Conservation (phyloP, 2,329 filamentous ascomycete genomes). For the Colletotrichum coccodes region DNA sequence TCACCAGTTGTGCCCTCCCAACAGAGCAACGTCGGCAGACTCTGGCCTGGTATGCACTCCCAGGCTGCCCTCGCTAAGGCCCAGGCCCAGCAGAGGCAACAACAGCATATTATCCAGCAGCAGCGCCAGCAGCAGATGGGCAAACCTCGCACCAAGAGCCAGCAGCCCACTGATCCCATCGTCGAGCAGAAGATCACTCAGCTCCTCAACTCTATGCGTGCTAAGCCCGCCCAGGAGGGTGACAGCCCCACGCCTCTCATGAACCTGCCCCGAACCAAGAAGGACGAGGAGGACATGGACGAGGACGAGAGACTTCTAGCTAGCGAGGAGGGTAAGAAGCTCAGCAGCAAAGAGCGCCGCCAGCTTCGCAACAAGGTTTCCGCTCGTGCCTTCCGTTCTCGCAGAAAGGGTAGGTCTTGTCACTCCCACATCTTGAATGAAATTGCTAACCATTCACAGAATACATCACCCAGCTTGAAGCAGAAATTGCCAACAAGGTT, state of each 20-base stretch:
- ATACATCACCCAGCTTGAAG: constrained; percentile 95
- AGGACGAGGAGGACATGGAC: constrained; percentile 99
- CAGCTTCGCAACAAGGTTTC: constrained; percentile 99
- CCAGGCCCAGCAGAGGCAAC: constrained; percentile 73
- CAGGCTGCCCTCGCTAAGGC: constrained; percentile 85
- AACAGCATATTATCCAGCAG: constrained; percentile 61
- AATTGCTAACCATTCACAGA: constrained; percentile 63
- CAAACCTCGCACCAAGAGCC: constrained; percentile 59
- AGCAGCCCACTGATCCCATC: constrained; percentile 71
- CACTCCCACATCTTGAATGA: no score
- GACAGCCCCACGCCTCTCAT: constrained; percentile 58
- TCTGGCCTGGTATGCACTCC: constrained; percentile 95
- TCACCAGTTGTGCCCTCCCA: constrained; percentile 57
- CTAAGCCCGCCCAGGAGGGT: constrained; percentile 69
- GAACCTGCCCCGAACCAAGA: constrained; percentile 80
- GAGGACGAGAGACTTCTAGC: constrained; percentile 93
- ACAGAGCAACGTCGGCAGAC: constrained; percentile 71
- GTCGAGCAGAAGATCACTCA: constrained; percentile 95
- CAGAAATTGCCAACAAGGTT: constrained; percentile 84
- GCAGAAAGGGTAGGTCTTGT: constrained; percentile 85
- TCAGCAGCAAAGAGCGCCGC: constrained; percentile 96
- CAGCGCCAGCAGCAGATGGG: constrained; percentile 58
- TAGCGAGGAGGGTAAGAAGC: constrained; percentile 98
- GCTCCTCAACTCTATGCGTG: constrained; percentile 90
- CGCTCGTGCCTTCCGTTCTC: constrained; percentile 95